Percentiles rank a stretch among this genome's conserved stretches.
Evolutionary conservation across 202 grass and related monocot species (phyloP).

Genomic region (Schoenoplectus triqueter): DNA sequence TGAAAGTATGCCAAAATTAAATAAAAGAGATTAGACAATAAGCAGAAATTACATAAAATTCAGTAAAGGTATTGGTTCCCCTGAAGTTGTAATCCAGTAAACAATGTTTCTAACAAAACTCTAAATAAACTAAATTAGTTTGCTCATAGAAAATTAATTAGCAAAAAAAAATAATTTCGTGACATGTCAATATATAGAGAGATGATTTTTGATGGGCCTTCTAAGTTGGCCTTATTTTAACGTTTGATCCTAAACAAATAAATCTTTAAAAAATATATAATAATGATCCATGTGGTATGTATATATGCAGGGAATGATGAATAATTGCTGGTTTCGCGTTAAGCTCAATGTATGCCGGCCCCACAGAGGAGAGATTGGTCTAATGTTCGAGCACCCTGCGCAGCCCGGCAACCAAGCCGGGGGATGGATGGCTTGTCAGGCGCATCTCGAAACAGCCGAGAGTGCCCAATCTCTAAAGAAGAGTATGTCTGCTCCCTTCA

Average conservation of each 20-base stretch:
- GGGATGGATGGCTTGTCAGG: conserved; percentile 84
- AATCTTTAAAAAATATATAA: neutral
- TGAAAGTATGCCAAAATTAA: neutral
- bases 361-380: conserved; percentile 69
- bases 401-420: conserved; percentile 80
- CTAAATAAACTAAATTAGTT: no score
- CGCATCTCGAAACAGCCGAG: conserved; percentile 50
- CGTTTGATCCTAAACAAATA: neutral
- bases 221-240: neutral
- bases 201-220: no score
- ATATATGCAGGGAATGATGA: conserved; percentile 81
- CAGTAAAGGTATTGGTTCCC: neutral
- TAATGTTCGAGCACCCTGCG: conserved; percentile 75
- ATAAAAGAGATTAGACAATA: neutral
- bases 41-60: neutral
- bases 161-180: no score
- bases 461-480: conserved; percentile 46
- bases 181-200: no score
- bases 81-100: no score
- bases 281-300: neutral
- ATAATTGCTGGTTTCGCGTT: conserved; percentile 88
- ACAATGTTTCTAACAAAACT: no score
- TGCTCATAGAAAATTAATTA: no score
- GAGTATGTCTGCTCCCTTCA: conserved; percentile 53
- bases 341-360: conserved; percentile 66